A percentile compares a stretch with the other conserved stretches of the same genome.
Evolutionary conservation across 2,329 filamentous ascomycete genomes (phyloP).

Genomic region (Cladophialophora carrionii): DNA sequence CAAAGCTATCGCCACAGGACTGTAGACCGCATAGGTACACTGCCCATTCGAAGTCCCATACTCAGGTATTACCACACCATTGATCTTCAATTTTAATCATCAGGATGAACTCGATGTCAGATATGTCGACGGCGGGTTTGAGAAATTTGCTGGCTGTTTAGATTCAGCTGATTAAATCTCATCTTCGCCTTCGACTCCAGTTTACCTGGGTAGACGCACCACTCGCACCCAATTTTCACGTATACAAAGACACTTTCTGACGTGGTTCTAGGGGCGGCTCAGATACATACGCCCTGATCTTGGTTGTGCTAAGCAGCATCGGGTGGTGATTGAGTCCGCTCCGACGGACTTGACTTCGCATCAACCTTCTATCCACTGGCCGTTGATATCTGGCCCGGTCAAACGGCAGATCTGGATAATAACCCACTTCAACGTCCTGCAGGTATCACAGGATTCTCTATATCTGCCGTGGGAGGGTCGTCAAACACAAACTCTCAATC

Average conservation of each 20-base stretch:
- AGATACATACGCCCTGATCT: background rate
- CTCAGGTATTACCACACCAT: too few species aligned
- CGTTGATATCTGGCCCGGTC: background rate
- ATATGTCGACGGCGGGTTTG: too few species aligned
- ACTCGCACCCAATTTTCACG: background rate
- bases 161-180: too few species aligned
- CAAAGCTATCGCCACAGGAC: background rate
- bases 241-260: background rate
- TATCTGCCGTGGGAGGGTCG: background rate
- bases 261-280: background rate
- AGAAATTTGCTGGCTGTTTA: too few species aligned
- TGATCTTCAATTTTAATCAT: too few species aligned
- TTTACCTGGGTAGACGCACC: too few species aligned
- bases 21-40: background rate
- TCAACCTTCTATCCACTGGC: background rate
- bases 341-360: background rate
- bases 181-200: too few species aligned
- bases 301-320: background rate
- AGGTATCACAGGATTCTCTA: background rate
- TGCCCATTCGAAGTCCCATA: too few species aligned
- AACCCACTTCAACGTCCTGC: background rate
- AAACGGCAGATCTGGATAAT: background rate
- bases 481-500: background rate
- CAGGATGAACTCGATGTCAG: too few species aligned
- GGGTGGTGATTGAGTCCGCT: background rate